phyloP scores from a whole-genome alignment of 108 stramenopile genomes.

The Pseudonitzschia multistriata region DNA sequence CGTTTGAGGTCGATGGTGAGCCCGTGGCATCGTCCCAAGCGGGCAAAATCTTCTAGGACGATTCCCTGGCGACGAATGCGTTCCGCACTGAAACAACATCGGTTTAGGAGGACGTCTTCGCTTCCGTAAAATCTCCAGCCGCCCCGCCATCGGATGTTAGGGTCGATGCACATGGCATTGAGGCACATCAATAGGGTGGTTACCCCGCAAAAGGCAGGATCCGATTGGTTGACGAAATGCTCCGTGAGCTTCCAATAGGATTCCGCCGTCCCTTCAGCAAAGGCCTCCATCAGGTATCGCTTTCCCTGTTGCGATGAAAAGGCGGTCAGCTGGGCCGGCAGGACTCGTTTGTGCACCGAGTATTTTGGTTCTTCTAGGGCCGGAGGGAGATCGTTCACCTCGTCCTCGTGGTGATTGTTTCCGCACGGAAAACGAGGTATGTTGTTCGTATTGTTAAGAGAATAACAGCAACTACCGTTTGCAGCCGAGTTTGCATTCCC shows the following conservation, averaged over 20 bases:
- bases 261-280: constrained; percentile 48
- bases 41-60: constrained; percentile 63
- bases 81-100: constrained; percentile 80
- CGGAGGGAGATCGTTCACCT: constrained; percentile 42
- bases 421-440: constrained; percentile 26
- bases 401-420: constrained; percentile 28
- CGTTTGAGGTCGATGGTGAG: constrained; percentile 52
- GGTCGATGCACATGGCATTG: constrained; percentile 91
- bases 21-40: constrained; percentile 75
- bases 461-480: constrained; percentile 6
- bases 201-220: constrained; percentile 93
- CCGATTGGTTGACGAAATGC: constrained; percentile 92
- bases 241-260: constrained; percentile 74
- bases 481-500: background rate
- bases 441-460: background rate
- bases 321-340: constrained; percentile 56
- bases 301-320: constrained; percentile 54
- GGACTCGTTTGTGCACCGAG: constrained; percentile 65
- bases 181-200: constrained; percentile 88
- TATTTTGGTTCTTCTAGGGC: constrained; percentile 67
- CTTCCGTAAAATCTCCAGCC: constrained; percentile 92
- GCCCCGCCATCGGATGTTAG: constrained; percentile 89
- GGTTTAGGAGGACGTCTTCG: constrained; percentile 81
- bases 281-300: constrained; percentile 40
- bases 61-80: constrained; percentile 68